phyloP scores from a whole-genome alignment of 1,284 basidiomycete genomes.

The Serendipita sp. region DNA sequence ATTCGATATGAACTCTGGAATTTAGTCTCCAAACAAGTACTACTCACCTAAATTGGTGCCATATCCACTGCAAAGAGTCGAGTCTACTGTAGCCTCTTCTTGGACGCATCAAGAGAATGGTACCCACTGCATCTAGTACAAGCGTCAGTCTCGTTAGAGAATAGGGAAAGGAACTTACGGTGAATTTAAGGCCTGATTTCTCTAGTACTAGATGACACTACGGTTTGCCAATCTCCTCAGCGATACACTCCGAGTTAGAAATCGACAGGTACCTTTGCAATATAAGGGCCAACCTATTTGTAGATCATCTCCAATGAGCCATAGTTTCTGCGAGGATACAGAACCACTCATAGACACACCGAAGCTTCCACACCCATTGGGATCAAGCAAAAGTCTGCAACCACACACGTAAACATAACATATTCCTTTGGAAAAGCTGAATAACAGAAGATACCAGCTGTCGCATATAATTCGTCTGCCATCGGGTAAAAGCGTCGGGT shows the following conservation, averaged over 20 bases:
- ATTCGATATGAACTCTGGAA: slow-evolving; percentile 10
- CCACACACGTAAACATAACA: neutral
- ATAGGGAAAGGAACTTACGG: slow-evolving; percentile 31
- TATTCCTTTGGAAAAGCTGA: neutral
- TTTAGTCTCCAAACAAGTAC: neutral
- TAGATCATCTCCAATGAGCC: too few relatives aligned
- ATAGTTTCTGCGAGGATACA: neutral
- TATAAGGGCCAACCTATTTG: slow-evolving; percentile 5
- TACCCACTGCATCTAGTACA: slow-evolving; percentile 56
- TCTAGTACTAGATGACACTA: slow-evolving; percentile 71
- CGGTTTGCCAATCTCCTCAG: slow-evolving; percentile 46
- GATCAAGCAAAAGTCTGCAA: slow-evolving; percentile 66
- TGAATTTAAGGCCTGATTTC: slow-evolving; percentile 66
- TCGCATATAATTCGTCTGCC: slow-evolving; percentile 18
- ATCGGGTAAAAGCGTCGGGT: neutral
- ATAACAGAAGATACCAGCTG: slow-evolving; percentile 16
- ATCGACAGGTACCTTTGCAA: slow-evolving; percentile 11
- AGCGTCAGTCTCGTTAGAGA: slow-evolving; percentile 12
- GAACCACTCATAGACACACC: slow-evolving; percentile 24
- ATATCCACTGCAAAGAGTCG: slow-evolving; percentile 46
- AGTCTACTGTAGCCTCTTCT: slow-evolving; percentile 10
- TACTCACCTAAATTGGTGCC: slow-evolving; percentile 69
- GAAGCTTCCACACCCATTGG: slow-evolving; percentile 63
- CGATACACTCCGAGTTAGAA: neutral
- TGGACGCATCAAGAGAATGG: slow-evolving; percentile 1